Percentiles rank a stretch among this genome's conserved stretches.
Conservation (phyloP, 345 rosid genomes). For the Corymbia maculata region DNA sequence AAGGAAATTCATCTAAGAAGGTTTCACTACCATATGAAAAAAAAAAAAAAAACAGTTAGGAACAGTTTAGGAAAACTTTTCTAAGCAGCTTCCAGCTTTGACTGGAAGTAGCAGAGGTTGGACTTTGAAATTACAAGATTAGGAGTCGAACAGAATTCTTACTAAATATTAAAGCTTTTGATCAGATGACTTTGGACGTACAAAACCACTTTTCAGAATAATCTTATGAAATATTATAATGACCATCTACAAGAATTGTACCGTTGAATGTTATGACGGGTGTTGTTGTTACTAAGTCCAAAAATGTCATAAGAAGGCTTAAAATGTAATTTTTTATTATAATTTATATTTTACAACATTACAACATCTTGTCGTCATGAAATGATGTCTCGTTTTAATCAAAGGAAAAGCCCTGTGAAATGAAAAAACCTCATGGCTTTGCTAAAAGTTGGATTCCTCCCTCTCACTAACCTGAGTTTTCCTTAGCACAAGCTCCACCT, state of each 20-base stretch:
- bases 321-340: background rate
- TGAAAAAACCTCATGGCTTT: background rate
- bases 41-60: background rate
- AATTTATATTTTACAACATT: background rate
- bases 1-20: background rate
- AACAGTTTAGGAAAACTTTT: background rate
- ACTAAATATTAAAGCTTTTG: background rate
- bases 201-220: background rate
- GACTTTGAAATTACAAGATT: background rate
- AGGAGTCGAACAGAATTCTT: rapidly evolving
- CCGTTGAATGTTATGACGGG: background rate
- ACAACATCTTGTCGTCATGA: too few relatives aligned
- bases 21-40: background rate
- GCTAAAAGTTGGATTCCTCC: background rate
- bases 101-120: background rate
- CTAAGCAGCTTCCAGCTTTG: background rate
- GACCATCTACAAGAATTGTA: too few relatives aligned
- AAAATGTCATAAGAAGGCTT: background rate
- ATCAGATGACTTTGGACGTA: background rate
- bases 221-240: too few relatives aligned
- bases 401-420: background rate
- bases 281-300: background rate
- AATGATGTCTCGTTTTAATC: background rate
- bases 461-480: background rate
- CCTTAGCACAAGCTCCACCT: background rate